Evolutionary conservation across 2,329 filamentous ascomycete genomes (phyloP), one percentile per base, ranked within the genome.

Genomic region (Aspergillus ibericus): DNA sequence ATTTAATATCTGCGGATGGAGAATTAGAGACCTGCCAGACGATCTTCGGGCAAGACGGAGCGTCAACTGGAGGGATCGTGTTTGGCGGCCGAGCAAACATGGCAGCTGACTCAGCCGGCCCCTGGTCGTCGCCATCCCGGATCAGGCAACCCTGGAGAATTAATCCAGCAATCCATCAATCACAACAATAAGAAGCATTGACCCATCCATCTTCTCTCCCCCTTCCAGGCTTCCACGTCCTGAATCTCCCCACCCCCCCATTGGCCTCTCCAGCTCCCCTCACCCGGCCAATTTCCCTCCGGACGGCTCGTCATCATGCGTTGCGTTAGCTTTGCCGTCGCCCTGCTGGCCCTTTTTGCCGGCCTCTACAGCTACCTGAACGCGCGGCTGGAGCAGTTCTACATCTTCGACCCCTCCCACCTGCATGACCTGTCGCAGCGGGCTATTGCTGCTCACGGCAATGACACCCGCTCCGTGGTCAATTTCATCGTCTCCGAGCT

Each of bases 381-480:
- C 56, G 67, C 73, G 61, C 73, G 73, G 49, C 70, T 76, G 49
- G 70, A 76, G 48, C 75, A 71, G 54, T 81, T 93, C 80, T 95
- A 92, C 82, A 85, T 95, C 75, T 93, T 96, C 76, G 78, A 87
- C 55, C 83, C 84, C 1, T 79, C 81, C 15, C 82, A 91, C 61
- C 82, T 96, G 60, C 85, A 91, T 71, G 82, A 88, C 60, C 77
- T 95, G 34, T 83, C 88, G 10, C 78, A 84, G 75, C 83, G 85
- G 62, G 88, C 85, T 32, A 84, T 96, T 63, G 80, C 77, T 9
- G 76, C 82, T 38, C 86, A 93, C 73, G 90, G 90, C 66, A 90
- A 93, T 73, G 84, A 93, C 78, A 96, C 91, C 13, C 76, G 81
- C 58, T 80, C 81, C 56, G 83, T 92, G 9, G 88, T 92, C 60